Base-by-base conservation (phyloP, 202 grass and related monocot genomes). In the Brachypodium distachyon region DNA sequence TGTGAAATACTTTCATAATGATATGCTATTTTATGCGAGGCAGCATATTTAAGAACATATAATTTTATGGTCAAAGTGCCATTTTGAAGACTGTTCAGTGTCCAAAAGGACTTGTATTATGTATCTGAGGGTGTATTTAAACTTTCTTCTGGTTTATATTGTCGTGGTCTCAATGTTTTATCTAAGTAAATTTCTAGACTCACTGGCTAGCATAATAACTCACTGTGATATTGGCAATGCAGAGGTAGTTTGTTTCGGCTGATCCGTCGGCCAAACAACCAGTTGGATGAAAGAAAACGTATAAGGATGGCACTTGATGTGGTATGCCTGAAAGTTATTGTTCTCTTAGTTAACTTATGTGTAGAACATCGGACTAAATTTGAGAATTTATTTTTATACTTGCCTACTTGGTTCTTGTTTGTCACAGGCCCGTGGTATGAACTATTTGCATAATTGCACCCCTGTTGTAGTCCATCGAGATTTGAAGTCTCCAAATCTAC, bases 201-300 rank as follows among this genome's bases (percentile, higher is more conserved):
- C 12, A 14, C 41, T 85, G 61, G 22, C 41, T 66, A 49, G 29
- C 9, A 47, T 54, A 47, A n/a, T 61, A 70, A 13, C 46, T 80
- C 48, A 88, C 18, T 82, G 52, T 61, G 81, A 29, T 84, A 68
- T 86, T 76, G 67, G 18, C 71, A 73, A 74, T 93, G 75, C 85
- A 99, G 96, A 83, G 96, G 96, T 80, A 99, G 96, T 87, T 91
- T 99, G 84, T 99, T 99, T 85, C 90, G 87, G 53, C 84, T 99
- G 83, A 99, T 99, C 81, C 96, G 92, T 59, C 82, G 96, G 31
- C 85, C 96, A 58, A 99, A 96, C 81, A 99, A 99, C 82, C 96
- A 96, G 57, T 82, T 99, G 77, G 92, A 96, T 87, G 87, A 99
- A 86, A 99, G 72, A 87, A 92, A 83, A 46, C 80, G 96, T 85